phyloP scores from a whole-genome alignment of 768 basidiomycete genomes.

The Clavulina sp. region DNA sequence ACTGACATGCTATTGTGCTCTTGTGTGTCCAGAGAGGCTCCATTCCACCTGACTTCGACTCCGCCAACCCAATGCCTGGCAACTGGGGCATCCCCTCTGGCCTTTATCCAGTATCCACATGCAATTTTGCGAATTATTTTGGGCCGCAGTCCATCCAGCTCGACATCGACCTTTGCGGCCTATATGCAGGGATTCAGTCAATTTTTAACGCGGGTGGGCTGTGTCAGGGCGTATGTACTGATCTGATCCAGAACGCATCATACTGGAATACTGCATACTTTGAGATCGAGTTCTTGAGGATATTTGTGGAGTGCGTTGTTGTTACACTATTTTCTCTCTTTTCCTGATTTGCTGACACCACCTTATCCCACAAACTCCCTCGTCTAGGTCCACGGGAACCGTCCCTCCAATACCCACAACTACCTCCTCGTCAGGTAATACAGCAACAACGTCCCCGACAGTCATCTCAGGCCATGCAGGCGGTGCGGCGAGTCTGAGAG shows the following conservation, averaged over 20 bases:
- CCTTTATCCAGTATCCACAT: background rate
- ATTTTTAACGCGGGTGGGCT: background rate
- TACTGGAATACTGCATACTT: slow-evolving; percentile 11
- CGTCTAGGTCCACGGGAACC: too few species aligned
- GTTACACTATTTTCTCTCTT: too few species aligned
- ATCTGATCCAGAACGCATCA: slow-evolving; percentile 4
- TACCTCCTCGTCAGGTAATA: too few species aligned
- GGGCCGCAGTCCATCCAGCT: background rate
- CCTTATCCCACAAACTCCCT: too few species aligned
- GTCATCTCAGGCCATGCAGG: too few species aligned
- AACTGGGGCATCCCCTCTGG: background rate
- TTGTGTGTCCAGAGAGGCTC: background rate
- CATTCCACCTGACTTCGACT: background rate
- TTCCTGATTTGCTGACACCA: too few species aligned
- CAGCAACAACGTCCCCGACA: too few species aligned
- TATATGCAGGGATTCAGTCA: slow-evolving; percentile 1
- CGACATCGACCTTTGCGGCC: slow-evolving; percentile 2
- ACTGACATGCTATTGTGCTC: background rate
- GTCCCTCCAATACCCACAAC: too few species aligned
- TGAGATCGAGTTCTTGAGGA: slow-evolving; percentile 5
- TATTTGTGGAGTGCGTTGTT: background rate
- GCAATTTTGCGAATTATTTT: background rate
- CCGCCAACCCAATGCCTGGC: background rate
- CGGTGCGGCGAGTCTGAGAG: too few species aligned
- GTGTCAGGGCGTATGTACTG: slow-evolving; percentile 5